A percentile compares a stretch with the other conserved stretches of the same genome.
Evolutionary conservation across 805 yeast genomes (phyloP).

Genomic region (Ogataea saltuana): DNA sequence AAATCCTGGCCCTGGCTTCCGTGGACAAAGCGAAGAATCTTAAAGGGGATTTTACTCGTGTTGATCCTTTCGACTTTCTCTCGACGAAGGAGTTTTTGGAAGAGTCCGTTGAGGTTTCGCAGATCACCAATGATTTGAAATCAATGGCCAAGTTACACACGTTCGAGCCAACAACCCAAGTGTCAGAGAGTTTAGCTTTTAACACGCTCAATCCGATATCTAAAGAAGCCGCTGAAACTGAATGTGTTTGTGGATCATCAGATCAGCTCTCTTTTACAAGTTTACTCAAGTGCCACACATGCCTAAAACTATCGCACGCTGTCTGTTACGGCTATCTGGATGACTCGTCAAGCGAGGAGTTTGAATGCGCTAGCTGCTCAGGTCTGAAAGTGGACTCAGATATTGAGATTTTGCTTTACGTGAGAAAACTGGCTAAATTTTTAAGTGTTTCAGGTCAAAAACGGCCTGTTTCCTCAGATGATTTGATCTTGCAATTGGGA

Average conservation of each 20-base stretch:
- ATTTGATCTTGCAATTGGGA: slow-evolving; percentile 11
- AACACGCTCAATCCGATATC: not conserved
- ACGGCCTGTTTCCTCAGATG: slow-evolving; percentile 7
- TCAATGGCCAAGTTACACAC: slow-evolving; percentile 6
- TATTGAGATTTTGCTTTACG: slow-evolving; percentile 20
- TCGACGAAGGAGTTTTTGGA: not conserved
- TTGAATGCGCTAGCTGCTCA: slow-evolving; percentile 23
- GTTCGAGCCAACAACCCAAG: slow-evolving; percentile 8
- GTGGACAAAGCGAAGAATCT: slow-evolving; percentile 30
- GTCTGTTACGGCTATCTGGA: slow-evolving; percentile 24
- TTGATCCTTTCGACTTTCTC: slow-evolving; percentile 31
- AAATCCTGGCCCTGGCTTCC: slow-evolving; percentile 35
- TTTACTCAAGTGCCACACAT: slow-evolving; percentile 20
- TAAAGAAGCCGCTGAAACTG: not conserved
- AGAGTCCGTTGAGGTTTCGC: slow-evolving; percentile 20
- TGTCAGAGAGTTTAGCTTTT: slow-evolving; percentile 6
- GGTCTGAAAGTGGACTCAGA: slow-evolving; percentile 10
- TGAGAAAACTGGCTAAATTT: slow-evolving; percentile 23
- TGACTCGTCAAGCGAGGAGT: slow-evolving; percentile 5
- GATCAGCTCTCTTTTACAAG: slow-evolving; percentile 13
- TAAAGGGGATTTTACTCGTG: slow-evolving; percentile 35
- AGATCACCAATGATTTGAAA: slow-evolving; percentile 27
- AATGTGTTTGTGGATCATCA: slow-evolving; percentile 26
- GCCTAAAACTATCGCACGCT: slow-evolving; percentile 21
- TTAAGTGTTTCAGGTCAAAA: slow-evolving; percentile 5